phyloP scores from a whole-genome alignment of 140 eudicot genomes.

The Senecio squalidus region DNA sequence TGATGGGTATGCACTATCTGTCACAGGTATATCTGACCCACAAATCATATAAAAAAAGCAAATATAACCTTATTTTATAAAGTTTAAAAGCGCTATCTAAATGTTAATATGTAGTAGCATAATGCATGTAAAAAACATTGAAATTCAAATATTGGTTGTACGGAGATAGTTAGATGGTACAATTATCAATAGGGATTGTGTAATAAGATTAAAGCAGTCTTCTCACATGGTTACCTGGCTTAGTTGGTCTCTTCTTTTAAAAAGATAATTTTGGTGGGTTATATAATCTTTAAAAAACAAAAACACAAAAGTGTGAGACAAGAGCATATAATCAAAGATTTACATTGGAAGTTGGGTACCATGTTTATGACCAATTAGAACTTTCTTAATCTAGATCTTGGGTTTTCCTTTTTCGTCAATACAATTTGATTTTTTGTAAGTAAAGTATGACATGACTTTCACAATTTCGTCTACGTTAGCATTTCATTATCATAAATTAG shows the following conservation, averaged over 20 bases:
- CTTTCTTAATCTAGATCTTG: conserved; percentile 34
- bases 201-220: conserved; percentile 20
- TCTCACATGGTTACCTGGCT: conserved; percentile 32
- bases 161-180: conserved; percentile 12
- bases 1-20: too few species aligned
- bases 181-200: conserved; percentile 1
- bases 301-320: conserved; percentile 26
- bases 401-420: conserved; percentile 10
- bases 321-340: conserved; percentile 39
- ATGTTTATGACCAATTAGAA: conserved; percentile 30
- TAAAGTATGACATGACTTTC: too few species aligned
- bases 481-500: too few species aligned
- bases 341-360: conserved; percentile 34
- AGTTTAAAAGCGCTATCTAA: too few species aligned
- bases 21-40: too few species aligned
- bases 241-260: conserved; percentile 32
- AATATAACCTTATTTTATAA: too few species aligned
- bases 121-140: too few species aligned
- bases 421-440: too few species aligned
- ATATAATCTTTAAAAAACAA: conserved; percentile 18
- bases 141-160: not conserved
- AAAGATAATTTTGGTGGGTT: conserved; percentile 28
- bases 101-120: too few species aligned
- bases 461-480: too few species aligned
- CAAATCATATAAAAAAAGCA: too few species aligned